Evolutionary conservation across 1,284 basidiomycete genomes (phyloP).

Genomic region (Peniophora sp.): DNA sequence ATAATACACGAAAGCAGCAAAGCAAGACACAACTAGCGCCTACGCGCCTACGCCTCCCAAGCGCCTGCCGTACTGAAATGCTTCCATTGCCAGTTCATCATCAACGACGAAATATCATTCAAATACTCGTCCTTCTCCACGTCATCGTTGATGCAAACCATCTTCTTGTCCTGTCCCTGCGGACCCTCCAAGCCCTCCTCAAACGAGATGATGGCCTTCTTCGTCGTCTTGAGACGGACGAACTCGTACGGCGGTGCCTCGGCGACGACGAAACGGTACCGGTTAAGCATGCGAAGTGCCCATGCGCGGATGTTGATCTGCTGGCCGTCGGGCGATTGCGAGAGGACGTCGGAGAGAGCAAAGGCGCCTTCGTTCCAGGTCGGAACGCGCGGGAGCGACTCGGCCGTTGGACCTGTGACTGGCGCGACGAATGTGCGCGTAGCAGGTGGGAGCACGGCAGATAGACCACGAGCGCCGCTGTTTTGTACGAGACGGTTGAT

Average conservation of each 20-base stretch:
- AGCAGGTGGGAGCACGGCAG: conserved; percentile 33
- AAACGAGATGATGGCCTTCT: conserved; percentile 7
- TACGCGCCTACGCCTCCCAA: too few relatives aligned
- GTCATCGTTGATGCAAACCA: conserved; percentile 23
- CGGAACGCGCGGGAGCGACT: conserved; percentile 33
- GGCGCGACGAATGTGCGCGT: conserved; percentile 10
- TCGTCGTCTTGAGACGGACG: background rate
- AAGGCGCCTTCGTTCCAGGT: conserved; percentile 29
- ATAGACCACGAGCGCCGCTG: conserved; percentile 34
- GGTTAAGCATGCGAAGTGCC: conserved; percentile 31
- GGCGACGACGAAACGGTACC: conserved; percentile 30
- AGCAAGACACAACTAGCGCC: too few relatives aligned
- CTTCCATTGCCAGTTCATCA: too few relatives aligned
- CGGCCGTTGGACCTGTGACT: conserved; percentile 14
- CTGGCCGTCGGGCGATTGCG: conserved; percentile 13
- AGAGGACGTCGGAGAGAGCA: conserved; percentile 28
- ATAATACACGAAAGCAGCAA: too few relatives aligned
- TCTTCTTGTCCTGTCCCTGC: conserved; percentile 13
- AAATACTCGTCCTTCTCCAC: conserved; percentile 12
- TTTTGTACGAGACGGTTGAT: conserved; percentile 35
- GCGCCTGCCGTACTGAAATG: too few relatives aligned
- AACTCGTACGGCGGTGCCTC: background rate
- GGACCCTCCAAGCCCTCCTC: conserved; percentile 7
- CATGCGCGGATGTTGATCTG: conserved; percentile 28
- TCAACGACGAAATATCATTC: too few relatives aligned